A percentile compares a stretch with the other conserved stretches of the same genome.
Evolutionary conservation across 1,139 yeast species (phyloP).

Genomic region (Kazachstania sp.): DNA sequence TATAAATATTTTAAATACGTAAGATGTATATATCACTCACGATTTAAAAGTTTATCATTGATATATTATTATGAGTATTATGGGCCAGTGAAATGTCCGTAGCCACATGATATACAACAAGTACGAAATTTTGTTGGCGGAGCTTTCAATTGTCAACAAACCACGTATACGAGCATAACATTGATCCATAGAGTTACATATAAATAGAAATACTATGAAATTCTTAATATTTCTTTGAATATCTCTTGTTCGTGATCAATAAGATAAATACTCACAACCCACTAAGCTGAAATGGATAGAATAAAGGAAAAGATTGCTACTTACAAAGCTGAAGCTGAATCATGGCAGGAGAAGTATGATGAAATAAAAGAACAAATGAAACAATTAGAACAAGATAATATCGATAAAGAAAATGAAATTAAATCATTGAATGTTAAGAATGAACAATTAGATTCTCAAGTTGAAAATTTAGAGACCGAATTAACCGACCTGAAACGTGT

Average conservation of each 20-base stretch:
- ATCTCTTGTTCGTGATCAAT: no score
- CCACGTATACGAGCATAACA: no score
- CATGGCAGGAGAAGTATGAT: slow-evolving; percentile 95
- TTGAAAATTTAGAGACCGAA: slow-evolving; percentile 78
- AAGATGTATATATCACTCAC: background rate
- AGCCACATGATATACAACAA: no score
- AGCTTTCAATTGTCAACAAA: no score
- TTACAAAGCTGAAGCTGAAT: slow-evolving; percentile 90
- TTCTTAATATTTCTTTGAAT: no score
- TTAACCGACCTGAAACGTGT: slow-evolving; percentile 75
- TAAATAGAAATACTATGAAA: no score
- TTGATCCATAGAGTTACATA: no score
- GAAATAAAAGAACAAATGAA: slow-evolving; percentile 74
- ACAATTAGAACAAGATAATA: slow-evolving; percentile 82
- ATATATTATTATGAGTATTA: no score
- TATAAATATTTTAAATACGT: background rate
- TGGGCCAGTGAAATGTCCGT: no score
- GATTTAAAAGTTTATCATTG: no score
- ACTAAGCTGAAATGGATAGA: slow-evolving; percentile 23
- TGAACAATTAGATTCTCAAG: slow-evolving; percentile 80
- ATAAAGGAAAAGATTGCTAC: slow-evolving; percentile 59
- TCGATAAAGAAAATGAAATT: slow-evolving; percentile 91
- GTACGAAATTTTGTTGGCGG: no score
- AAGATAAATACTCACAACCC: background rate
- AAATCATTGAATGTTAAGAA: slow-evolving; percentile 89